Evolutionary conservation across 495 filamentous ascomycete genomes (phyloP), one percentile per base, ranked within the genome.

Genomic region (Talaromyces proteolyticus): DNA sequence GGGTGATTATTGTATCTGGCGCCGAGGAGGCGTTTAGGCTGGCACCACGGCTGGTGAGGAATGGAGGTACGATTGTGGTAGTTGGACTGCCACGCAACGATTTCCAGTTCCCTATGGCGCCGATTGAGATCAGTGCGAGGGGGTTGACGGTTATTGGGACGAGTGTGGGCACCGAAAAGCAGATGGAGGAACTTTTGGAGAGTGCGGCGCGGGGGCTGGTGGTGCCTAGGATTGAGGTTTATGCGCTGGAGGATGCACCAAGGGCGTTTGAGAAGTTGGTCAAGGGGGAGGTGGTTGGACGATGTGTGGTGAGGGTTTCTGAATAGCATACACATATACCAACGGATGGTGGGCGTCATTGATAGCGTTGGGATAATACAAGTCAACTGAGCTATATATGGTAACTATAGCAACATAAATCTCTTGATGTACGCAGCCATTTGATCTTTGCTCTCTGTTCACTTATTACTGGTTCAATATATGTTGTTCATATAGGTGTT

Each of bases 1-100:
- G 57, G 1, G 62, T 63, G 0, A 58, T 68, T 8, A 57, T 65
- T 17, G 57, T 63, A 1, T 56, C 64, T 0, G 62, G 62, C 6
- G 57, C 55, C 0, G 56, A 58, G 40, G 57, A 58, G 6, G 64
- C 62, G 8, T 58, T 63, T 19, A 39, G 44, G 7, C 57, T 49
- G 38, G 63, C 62, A 8, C 58, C 64, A 1, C 29, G 36, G 12
- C 23, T 67, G n/a, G 58, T 67, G 19, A 50, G 64, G 17, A 63
- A 63, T 26, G 49, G 62, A 55, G 64, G 60, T 1, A 47, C 46
- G 10, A 58, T 67, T 46, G 57, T 67, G 6, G 52, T 44, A 42
- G 64, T 67, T 14, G 64, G 60, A 0, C 44, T 67, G 29, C 64
- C 64, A 14, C n/a, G 21, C 29, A 40, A 49, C 24, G 29, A 34